A percentile compares a stretch with the other conserved stretches of the same genome.
These are phyloP conservation scores for Metschnikowia rubicola DNA, from an alignment of 805 yeast genomes.

Conservation along the genomic window DNA sequence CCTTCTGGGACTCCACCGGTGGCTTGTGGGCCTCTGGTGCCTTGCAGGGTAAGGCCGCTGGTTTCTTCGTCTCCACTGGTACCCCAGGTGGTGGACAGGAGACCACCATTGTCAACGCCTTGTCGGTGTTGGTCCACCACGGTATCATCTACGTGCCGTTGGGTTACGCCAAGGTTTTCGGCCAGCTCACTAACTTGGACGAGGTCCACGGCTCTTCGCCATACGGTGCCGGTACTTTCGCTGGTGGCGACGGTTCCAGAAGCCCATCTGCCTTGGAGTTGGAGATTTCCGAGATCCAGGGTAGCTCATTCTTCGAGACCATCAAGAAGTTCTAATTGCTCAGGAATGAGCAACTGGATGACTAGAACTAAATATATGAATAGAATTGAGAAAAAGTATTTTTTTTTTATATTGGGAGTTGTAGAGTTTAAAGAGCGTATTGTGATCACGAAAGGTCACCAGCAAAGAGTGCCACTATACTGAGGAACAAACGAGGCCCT, in stretches of 20 bases:
- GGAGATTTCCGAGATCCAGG: constrained; percentile 21
- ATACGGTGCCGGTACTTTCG: constrained; percentile 20
- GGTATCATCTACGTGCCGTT: constrained; percentile 21
- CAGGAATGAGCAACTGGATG: too few species aligned
- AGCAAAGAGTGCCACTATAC: too few species aligned
- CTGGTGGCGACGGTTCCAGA: constrained; percentile 21
- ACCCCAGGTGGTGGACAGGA: constrained; percentile 20
- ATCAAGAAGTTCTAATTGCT: constrained; percentile 15
- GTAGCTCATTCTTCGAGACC: constrained; percentile 19
- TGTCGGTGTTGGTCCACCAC: constrained; percentile 20
- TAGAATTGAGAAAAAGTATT: background rate
- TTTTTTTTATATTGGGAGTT: background rate
- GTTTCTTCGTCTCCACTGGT: constrained; percentile 16
- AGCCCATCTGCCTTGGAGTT: constrained; percentile 20
- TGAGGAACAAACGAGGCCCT: too few species aligned
- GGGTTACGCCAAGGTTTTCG: constrained; percentile 21
- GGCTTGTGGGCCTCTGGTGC: constrained; percentile 21
- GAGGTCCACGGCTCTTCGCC: constrained; percentile 21
- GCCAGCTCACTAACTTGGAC: constrained; percentile 16
- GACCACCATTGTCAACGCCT: constrained; percentile 19
- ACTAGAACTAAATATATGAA: background rate
- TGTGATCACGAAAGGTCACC: too few species aligned
- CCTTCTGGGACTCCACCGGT: constrained; percentile 21
- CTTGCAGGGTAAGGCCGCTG: constrained; percentile 20
- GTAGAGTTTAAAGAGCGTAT: too few species aligned